Percentiles rank a stretch among this genome's conserved stretches.
phyloP scores from a whole-genome alignment of 2,329 filamentous ascomycete species.

The Cyphellophora attinorum region DNA sequence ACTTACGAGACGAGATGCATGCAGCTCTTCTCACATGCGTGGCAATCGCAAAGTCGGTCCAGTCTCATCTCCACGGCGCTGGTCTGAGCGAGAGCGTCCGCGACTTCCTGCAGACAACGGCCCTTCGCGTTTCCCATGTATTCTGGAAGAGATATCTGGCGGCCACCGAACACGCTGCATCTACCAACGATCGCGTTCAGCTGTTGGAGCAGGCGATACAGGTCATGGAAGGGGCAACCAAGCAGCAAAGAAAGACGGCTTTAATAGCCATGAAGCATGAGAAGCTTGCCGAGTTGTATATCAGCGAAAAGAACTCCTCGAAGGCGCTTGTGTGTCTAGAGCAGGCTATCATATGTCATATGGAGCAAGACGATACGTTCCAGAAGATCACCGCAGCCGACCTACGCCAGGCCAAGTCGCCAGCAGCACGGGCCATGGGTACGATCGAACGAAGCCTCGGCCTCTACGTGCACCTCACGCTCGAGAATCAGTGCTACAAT shows the following conservation, averaged over 20 bases:
- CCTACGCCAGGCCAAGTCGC: slow-evolving; percentile 20
- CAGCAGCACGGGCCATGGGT: slow-evolving; percentile 20
- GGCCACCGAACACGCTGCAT: slow-evolving; percentile 27
- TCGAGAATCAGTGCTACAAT: not conserved
- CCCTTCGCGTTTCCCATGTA: slow-evolving; percentile 30
- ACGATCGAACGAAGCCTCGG: slow-evolving; percentile 28
- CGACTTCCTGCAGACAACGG: not conserved
- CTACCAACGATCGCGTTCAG: slow-evolving; percentile 25
- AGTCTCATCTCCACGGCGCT: not conserved
- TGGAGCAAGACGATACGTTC: slow-evolving; percentile 27
- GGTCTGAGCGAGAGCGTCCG: not conserved
- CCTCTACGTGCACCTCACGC: slow-evolving; percentile 13
- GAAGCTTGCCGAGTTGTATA: slow-evolving; percentile 30
- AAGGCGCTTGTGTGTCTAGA: slow-evolving; percentile 29
- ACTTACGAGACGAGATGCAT: not conserved
- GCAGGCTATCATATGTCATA: slow-evolving; percentile 31
- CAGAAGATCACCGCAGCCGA: too few relatives aligned
- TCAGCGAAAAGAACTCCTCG: slow-evolving; percentile 25
- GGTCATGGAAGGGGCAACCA: slow-evolving; percentile 25
- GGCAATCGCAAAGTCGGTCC: not conserved
- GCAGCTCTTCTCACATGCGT: not conserved
- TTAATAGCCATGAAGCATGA: slow-evolving; percentile 36
- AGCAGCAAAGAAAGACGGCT: slow-evolving; percentile 26
- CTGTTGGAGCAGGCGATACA: slow-evolving; percentile 31
- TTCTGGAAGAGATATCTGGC: slow-evolving; percentile 39